Base-by-base conservation (phyloP, 192 early-diverging fungal species). In the Geranomyces variabilis region DNA sequence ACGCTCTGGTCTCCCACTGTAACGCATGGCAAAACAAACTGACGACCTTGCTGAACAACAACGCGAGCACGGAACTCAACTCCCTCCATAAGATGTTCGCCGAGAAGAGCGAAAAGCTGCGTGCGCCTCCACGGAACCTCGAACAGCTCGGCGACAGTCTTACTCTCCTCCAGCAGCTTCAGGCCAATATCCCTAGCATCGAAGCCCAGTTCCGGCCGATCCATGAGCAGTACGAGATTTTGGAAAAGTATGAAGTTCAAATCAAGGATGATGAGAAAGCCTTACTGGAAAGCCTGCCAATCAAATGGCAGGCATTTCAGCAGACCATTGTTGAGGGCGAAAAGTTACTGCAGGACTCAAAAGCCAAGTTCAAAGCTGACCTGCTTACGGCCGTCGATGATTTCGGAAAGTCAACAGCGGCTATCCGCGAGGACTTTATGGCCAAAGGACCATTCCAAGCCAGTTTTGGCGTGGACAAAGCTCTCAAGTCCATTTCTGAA, bases 161-260 rank as follows among this genome's bases (percentile, higher is more conserved):
- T 14, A 68, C 63, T 13, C 66, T 88, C 28, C 70, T 88, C 33
- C 21, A 62, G 12, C 81, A 88, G 56, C 74, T 88, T 21, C 86
- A 88, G 62, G 49, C 62, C 17, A 80, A 86, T 61, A 61, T 77
- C 28, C 34, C 77, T 34, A 36, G 71, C 15, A 88, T 88, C 44
- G 86, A 88, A 59, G 70, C 74, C 12, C 86, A 88, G 58, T 88
- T 88, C 75, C 61, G 61, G 14, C 87, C 87, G 2, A 88, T 88
- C 30, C 73, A 80, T 45, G 87, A 88, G 66, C 81, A 86, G 65
- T 88, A 88, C 66, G 75, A 84, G 67, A 86, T 88, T 49, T 61
- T 87, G 67, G 86, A 87, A 53, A 87, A 87, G 49, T 87, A 87
- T 65, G 86, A 87, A 75, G 86, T 87, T 6, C 84, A 70, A 34